These are phyloP conservation scores for Davidsoniella eucalypti DNA, from an alignment of 2,329 filamentous ascomycete genomes.

Conservation along the genomic window DNA sequence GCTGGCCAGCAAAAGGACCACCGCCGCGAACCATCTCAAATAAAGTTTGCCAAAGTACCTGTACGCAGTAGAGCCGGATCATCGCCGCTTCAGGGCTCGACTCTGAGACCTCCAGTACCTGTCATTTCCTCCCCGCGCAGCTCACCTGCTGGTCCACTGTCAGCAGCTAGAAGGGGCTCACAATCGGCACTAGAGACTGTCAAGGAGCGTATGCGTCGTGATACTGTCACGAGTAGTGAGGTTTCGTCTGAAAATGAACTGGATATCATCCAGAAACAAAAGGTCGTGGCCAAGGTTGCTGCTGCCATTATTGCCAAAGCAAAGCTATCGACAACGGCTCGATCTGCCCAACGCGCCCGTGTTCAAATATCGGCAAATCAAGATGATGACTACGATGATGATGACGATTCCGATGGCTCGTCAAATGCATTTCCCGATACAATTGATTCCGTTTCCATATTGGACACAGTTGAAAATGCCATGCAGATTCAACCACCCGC, in stretches of 20 bases:
- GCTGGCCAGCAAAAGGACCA: slow-evolving; percentile 22
- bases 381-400: slow-evolving; percentile 39
- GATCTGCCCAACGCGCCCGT: slow-evolving; percentile 26
- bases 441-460: slow-evolving; percentile 54
- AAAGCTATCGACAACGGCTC: slow-evolving; percentile 22
- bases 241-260: slow-evolving; percentile 71
- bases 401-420: slow-evolving; percentile 43
- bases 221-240: slow-evolving; percentile 69
- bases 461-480: slow-evolving; percentile 46
- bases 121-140: slow-evolving; percentile 29
- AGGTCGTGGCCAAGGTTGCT: slow-evolving; percentile 42
- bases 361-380: slow-evolving; percentile 38
- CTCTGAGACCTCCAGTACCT: slow-evolving; percentile 37
- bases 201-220: slow-evolving; percentile 51
- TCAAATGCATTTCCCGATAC: slow-evolving; percentile 46
- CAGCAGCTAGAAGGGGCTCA: slow-evolving; percentile 44
- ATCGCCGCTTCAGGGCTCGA: slow-evolving; percentile 61
- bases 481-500: slow-evolving; percentile 27
- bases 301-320: slow-evolving; percentile 25
- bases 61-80: slow-evolving; percentile 73
- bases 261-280: slow-evolving; percentile 48
- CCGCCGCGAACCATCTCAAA: slow-evolving; percentile 58
- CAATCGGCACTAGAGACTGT: slow-evolving; percentile 54
- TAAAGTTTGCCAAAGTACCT: slow-evolving; percentile 94
- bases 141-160: slow-evolving; percentile 2